Evolutionary conservation across 495 filamentous ascomycete genomes (phyloP).

Genomic region (Xanthoparmelia taractica): DNA sequence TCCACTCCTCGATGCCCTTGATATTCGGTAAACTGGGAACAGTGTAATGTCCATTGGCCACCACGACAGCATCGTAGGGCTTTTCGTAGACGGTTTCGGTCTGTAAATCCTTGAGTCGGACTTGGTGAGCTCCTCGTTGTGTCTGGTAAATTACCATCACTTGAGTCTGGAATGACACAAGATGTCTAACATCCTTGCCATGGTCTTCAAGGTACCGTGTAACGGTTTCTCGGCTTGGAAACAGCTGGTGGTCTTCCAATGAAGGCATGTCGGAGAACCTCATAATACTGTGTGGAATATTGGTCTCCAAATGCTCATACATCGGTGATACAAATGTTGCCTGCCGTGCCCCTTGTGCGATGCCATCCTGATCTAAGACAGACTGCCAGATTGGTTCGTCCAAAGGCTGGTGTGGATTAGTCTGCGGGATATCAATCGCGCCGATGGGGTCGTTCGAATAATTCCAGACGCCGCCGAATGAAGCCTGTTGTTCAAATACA

Average conservation of each 20-base stretch:
- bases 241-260: conserved; percentile 54
- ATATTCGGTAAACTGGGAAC: conserved; percentile 64
- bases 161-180: conserved; percentile 52
- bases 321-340: conserved; percentile 59
- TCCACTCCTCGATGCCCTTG: conserved; percentile 49
- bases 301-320: conserved; percentile 76
- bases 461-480: conserved; percentile 79
- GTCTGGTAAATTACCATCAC: conserved; percentile 42
- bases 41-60: conserved; percentile 76
- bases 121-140: conserved; percentile 24
- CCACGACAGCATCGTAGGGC: conserved; percentile 65
- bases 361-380: conserved; percentile 8
- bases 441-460: conserved; percentile 32
- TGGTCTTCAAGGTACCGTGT: conserved; percentile 69
- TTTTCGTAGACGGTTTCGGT: conserved; percentile 33
- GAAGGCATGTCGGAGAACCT: conserved; percentile 64
- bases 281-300: conserved; percentile 82
- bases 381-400: conserved; percentile 40
- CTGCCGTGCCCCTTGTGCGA: conserved; percentile 24
- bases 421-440: conserved; percentile 33
- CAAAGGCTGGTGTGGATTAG: conserved; percentile 35
- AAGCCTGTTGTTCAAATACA: conserved; percentile 71
- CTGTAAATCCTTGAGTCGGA: conserved; percentile 43
- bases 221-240: conserved; percentile 61
- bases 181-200: conserved; percentile 49